Base-by-base conservation (phyloP, 805 yeast species). In the Suhomyces canberraensis region DNA sequence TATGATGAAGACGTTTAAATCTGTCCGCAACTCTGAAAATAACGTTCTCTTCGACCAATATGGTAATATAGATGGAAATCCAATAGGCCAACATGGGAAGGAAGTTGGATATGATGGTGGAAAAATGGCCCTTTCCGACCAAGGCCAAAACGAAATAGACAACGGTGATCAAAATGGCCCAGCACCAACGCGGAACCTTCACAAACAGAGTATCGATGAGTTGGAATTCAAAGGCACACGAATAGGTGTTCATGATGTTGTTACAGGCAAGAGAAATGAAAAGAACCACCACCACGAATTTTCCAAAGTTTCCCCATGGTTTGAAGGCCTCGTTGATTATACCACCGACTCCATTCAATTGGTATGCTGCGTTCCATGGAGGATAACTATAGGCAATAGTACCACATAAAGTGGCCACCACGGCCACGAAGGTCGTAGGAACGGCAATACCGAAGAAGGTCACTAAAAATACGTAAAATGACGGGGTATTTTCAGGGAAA, bases 21-120 rank as follows among this genome's bases (percentile, higher is more conserved):
- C 8, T 15, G 11, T 14, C 17, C 16, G 16, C 29, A 8, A 45
- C 26, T 53, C 96, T 72, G 64, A 87, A 87, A 13, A 86, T 69
- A 3, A 71, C 39, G 51, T 85, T 85, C 56, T 87, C 96, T 46
- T 84, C 86, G 3, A 85, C 41, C 22, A 86, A 60, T 30, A 87
- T 56, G n/a, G 76, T 73, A 49, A 81, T 76, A 57, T 87, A 88
- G 64, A 87, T 84, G 40, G 90, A 77, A 38, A 85, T 76, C 96
- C 96, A 87, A 61, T 87, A 87, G 2, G 95, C 95, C 40, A 87
- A 75, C 95, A 87, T 87, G 8, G 96, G 95, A 50, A 87, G 65
- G 60, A 87, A 87, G 51, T 87, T 87, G 8, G 87, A 79, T 47
- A 87, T 64, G 41, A 88, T 85, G 3, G 78, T 69, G 39, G 86